phyloP scores from a whole-genome alignment of 805 yeast species.

The Yarrowia keelungensis region DNA sequence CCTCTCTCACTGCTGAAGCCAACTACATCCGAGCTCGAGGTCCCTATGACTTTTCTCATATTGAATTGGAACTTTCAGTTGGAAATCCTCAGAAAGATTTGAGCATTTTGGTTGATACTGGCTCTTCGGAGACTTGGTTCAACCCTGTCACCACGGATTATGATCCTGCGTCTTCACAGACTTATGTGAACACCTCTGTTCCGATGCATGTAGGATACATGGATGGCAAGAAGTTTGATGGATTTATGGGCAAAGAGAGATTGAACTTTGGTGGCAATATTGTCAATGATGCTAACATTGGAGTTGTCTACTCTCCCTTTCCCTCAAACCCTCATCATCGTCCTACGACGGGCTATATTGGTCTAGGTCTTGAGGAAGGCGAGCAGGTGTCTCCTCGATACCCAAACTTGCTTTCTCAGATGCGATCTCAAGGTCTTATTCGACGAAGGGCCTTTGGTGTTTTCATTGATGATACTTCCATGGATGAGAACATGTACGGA shows the following conservation, averaged over 20 bases:
- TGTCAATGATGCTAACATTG: conserved; percentile 2
- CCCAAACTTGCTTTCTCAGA: conserved; percentile 2
- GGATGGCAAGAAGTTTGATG: neutral
- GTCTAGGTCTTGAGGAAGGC: conserved; percentile 8
- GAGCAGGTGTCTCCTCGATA: neutral
- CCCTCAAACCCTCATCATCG: neutral
- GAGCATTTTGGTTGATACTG: neutral
- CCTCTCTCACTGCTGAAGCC: neutral
- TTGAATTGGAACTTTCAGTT: neutral
- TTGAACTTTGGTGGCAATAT: neutral
- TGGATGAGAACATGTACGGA: neutral
- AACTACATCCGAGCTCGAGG: neutral
- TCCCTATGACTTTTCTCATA: neutral
- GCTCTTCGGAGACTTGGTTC: conserved; percentile 24
- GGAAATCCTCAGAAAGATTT: conserved; percentile 1
- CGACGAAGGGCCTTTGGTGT: conserved; percentile 12
- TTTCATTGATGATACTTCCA: neutral
- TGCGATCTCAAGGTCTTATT: conserved; percentile 6
- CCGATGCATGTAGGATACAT: neutral
- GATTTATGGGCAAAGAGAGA: neutral
- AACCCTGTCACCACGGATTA: neutral
- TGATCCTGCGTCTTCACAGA: neutral
- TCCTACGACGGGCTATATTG: neutral
- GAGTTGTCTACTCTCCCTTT: neutral
- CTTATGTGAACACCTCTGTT: neutral